Base-by-base conservation (phyloP, 2,329 filamentous ascomycete genomes). In the Ceratocystis lukuohia region DNA sequence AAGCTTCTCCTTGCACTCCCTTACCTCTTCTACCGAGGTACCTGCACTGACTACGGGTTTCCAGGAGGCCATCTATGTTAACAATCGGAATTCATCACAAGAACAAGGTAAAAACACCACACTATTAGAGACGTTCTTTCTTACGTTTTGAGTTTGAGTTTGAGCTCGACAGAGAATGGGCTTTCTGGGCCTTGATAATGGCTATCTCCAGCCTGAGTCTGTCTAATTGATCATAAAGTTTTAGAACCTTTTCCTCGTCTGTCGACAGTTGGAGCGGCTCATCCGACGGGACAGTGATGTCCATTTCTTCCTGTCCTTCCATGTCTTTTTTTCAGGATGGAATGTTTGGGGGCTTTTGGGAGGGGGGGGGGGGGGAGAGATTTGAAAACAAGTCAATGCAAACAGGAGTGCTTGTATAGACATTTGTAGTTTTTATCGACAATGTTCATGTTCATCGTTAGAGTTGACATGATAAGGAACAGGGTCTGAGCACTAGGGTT, bases 161-260 rank as follows among this genome's bases (percentile, higher is more conserved):
- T 57, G 53, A 59, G 4, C 28, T 59, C 30, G 53, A 59, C 15
- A 17, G 56, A 73, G 6, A 70, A 70, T 61, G 48, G 17, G 63
- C 41, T 45, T 65, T 65, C 20, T 69, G 67, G n/a, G 81, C 80
- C 57, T 76, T 79, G 12, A 91, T 75, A 48, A 94, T 79, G 46
- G 86, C 86, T 66, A 86, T 83, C 76, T 94, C 87, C 25, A 93
- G 77, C 71, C 86, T 83, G 57, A 92, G 79, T 73, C 89, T 84
- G 71, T 87, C 84, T 30, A 91, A 77, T 70, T 82, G 81, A 73
- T 91, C 86, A 75, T 90, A 88, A 62, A 92, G 80, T 50, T 84
- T 80, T 45, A 94, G 78, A 33, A 88, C 80, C 69, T 80, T 80
- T 71, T 80, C 77, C 75, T 95, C 90, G 68, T 83, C 80, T 45